Conservation (phyloP, 768 basidiomycete species). For the Exidia glandulosa region DNA sequence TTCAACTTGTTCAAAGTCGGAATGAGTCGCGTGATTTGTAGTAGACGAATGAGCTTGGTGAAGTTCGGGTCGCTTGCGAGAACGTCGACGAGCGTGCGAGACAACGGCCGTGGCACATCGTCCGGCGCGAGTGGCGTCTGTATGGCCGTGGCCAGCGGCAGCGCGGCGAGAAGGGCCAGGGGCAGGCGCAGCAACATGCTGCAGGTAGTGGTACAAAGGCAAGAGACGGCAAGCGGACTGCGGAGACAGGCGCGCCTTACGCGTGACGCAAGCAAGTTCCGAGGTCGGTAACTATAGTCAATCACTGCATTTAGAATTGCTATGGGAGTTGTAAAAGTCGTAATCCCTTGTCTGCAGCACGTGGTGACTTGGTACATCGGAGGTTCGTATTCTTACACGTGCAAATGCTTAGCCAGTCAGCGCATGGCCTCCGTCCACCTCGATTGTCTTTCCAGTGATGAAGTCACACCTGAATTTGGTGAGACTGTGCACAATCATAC, state of each 20-base stretch:
- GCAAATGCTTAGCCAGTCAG: too few relatives aligned
- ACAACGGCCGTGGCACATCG: slow-evolving; percentile 9
- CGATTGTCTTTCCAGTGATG: background rate
- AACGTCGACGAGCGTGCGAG: slow-evolving; percentile 65
- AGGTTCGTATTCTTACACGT: too few relatives aligned
- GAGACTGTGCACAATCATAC: background rate
- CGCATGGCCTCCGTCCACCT: background rate
- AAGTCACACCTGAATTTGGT: background rate
- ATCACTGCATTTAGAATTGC: too few relatives aligned
- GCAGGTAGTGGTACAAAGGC: too few relatives aligned
- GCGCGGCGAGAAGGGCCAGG: background rate
- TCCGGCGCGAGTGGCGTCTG: background rate
- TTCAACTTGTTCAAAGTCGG: slow-evolving; percentile 86
- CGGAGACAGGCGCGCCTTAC: too few relatives aligned
- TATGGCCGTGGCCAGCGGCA: background rate
- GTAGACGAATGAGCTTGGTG: slow-evolving; percentile 55
- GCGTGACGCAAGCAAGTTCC: too few relatives aligned
- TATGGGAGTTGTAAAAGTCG: too few relatives aligned
- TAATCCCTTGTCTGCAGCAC: too few relatives aligned
- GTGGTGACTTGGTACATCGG: too few relatives aligned
- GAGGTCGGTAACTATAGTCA: too few relatives aligned
- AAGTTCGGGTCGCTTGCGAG: slow-evolving; percentile 71
- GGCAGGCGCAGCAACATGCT: background rate
- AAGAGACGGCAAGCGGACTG: too few relatives aligned
- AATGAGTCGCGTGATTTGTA: slow-evolving; percentile 79